These are phyloP conservation scores for Lathyrus oleraceus DNA, from an alignment of 306 rosid species.

Conservation along the genomic window DNA sequence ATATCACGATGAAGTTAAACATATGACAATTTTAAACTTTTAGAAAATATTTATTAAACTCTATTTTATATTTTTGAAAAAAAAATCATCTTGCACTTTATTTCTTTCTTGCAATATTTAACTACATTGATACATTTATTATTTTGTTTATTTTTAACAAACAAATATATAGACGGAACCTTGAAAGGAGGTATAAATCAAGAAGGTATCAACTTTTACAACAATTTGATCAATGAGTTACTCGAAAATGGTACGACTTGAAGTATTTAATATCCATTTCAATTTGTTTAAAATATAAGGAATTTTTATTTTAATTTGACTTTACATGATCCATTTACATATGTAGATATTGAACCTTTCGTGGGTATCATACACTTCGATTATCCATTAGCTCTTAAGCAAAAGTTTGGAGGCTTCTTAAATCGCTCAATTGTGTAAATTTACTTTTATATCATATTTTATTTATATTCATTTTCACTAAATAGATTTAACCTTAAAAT, in stretches of 20 bases:
- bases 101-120: no score
- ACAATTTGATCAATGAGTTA: conserved; percentile 34
- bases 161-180: conserved; percentile 29
- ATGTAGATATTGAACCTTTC: conserved; percentile 35
- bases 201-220: conserved; percentile 43
- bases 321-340: neutral
- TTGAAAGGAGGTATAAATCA: conserved; percentile 44
- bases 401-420: conserved; percentile 31
- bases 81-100: no score
- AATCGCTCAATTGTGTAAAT: conserved; percentile 40
- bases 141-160: neutral
- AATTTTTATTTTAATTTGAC: neutral
- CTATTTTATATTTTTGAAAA: no score
- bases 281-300: neutral
- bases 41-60: no score
- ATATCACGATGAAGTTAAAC: no score
- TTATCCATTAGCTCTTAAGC: conserved; percentile 18
- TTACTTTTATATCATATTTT: neutral
- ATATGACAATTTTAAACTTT: no score
- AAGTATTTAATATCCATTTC: neutral
- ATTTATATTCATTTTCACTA: neutral
- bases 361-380: conserved; percentile 35
- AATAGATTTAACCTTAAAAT: neutral
- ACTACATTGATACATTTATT: neutral
- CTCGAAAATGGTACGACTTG: conserved; percentile 36